These are phyloP conservation scores for Arctium minus DNA, from an alignment of 129 eudicot genomes.

Conservation along the genomic window DNA sequence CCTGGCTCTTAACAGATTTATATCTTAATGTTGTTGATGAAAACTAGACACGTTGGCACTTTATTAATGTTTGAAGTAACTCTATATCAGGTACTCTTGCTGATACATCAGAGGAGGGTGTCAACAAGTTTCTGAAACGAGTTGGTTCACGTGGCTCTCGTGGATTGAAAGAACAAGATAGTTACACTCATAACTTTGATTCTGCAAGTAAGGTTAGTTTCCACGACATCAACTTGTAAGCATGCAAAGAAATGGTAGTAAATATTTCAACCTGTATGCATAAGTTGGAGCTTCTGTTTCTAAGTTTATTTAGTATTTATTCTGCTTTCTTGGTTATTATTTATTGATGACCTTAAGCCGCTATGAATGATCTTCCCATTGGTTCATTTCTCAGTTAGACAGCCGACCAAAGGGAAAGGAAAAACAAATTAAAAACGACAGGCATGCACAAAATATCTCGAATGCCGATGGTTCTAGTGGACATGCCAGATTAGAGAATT, in stretches of 20 bases:
- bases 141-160: conserved; percentile 32
- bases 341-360: not conserved
- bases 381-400: conserved; percentile 33
- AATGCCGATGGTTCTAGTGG: conserved; percentile 22
- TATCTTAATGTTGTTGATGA: not conserved
- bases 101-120: conserved; percentile 47
- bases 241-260: not conserved
- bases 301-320: not conserved
- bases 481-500: conserved; percentile 2
- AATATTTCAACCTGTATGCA: not conserved
- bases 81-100: conserved; percentile 50
- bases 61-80: not conserved
- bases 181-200: conserved; percentile 34
- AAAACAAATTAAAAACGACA: not conserved
- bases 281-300: not conserved
- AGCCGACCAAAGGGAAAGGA: conserved; percentile 24
- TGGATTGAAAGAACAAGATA: conserved; percentile 41
- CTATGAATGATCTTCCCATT: not conserved
- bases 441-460: not conserved
- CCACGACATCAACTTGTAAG: not conserved
- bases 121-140: conserved; percentile 47
- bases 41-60: not conserved
- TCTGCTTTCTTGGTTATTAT: not conserved
- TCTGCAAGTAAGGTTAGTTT: conserved; percentile 42
- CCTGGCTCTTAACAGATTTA: not conserved